Conservation (phyloP, 164 flowering plant genomes). For the Aristolochia contorta region DNA sequence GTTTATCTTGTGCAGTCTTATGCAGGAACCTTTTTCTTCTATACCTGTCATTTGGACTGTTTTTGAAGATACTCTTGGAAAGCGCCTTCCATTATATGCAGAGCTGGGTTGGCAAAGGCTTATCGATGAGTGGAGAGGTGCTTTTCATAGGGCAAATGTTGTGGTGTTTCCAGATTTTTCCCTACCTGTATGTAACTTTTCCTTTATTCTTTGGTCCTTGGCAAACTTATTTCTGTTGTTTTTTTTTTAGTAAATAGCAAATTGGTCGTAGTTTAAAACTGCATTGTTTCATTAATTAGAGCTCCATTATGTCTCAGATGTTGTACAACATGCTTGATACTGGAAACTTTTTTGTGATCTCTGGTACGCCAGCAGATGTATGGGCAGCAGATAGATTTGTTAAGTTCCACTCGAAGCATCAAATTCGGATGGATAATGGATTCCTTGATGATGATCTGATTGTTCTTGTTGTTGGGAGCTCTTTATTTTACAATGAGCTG, state of each 20-base stretch:
- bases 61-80: slow-evolving; percentile 76
- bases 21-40: slow-evolving; percentile 98
- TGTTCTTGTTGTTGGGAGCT: slow-evolving; percentile 73
- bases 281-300: neutral
- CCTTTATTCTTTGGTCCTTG: neutral
- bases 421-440: slow-evolving; percentile 43
- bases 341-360: slow-evolving; percentile 93
- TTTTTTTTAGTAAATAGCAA: neutral
- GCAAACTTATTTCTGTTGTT: neutral
- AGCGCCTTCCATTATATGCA: slow-evolving; percentile 54
- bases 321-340: slow-evolving; percentile 77
- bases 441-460: slow-evolving; percentile 54
- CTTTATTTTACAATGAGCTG: slow-evolving; percentile 62
- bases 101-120: slow-evolving; percentile 58
- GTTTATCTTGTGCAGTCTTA: slow-evolving; percentile 88
- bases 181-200: slow-evolving; percentile 51
- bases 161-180: slow-evolving; percentile 78
- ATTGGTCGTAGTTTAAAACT: neutral
- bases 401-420: slow-evolving; percentile 45
- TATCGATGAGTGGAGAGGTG: slow-evolving; percentile 58
- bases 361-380: slow-evolving; percentile 80
- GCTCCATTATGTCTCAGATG: slow-evolving; percentile 49
- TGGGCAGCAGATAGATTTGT: slow-evolving; percentile 78
- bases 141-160: slow-evolving; percentile 72
- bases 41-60: slow-evolving; percentile 88